Evolutionary conservation across 2,329 filamentous ascomycete species (phyloP).

Genomic region (Emericellopsis cladophorae): DNA sequence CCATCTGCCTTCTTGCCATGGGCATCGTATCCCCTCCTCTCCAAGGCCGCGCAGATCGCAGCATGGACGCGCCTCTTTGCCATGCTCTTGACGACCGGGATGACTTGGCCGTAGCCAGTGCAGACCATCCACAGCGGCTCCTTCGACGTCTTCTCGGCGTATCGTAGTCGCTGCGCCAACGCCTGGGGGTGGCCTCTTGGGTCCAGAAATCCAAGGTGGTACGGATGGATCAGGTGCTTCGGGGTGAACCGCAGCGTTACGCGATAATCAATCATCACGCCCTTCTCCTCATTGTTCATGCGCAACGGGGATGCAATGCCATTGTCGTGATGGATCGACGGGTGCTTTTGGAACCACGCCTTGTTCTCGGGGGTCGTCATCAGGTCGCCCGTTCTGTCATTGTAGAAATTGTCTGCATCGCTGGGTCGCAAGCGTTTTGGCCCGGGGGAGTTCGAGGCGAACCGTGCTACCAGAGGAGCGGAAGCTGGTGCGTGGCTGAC

Average conservation of each 20-base stretch:
- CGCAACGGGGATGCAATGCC: constrained; percentile 6
- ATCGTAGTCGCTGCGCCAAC: constrained; percentile 11
- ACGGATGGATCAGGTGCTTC: constrained; percentile 17
- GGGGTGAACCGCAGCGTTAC: constrained; percentile 12
- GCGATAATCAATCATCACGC: constrained; percentile 6
- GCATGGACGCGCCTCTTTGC: constrained; percentile 11
- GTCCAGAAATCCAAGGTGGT: constrained; percentile 18
- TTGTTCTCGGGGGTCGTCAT: constrained; percentile 14
- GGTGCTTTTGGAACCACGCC: constrained; percentile 13
- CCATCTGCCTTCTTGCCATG: constrained; percentile 2
- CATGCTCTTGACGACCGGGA: constrained; percentile 12
- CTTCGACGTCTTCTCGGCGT: constrained; percentile 11
- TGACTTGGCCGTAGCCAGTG: constrained; percentile 5
- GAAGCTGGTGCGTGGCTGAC: no score
- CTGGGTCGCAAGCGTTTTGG: neutral
- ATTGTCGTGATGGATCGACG: constrained; percentile 11
- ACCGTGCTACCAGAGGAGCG: neutral
- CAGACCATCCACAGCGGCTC: constrained; percentile 19
- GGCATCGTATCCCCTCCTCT: constrained; percentile 10
- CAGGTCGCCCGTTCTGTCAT: constrained; percentile 9
- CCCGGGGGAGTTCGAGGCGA: no score
- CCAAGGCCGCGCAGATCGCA: constrained; percentile 13
- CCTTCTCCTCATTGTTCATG: constrained; percentile 3
- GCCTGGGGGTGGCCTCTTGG: constrained; percentile 18
- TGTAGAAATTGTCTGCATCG: constrained; percentile 7